Evolutionary conservation across 768 basidiomycete species (phyloP), one percentile per base, ranked within the genome.

Genomic region (Russula vinacea): DNA sequence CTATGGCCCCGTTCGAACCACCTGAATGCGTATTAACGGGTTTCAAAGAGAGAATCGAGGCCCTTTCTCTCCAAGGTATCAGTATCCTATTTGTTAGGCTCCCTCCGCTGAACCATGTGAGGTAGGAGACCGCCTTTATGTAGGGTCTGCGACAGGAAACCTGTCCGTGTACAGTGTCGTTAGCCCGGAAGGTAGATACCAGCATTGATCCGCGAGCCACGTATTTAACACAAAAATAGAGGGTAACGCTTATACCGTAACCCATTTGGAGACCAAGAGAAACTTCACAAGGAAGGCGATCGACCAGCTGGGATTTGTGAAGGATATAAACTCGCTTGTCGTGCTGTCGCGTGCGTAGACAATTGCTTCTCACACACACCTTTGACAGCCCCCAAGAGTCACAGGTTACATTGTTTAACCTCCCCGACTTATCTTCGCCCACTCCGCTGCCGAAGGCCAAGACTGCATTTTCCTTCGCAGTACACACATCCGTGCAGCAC

Each of bases 271-370:
- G 70, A 80, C 80, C 35, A 91, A 82, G 83, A 88, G 86, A 70
- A 78, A 75, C 14, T 72, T 93, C 39, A 79, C 84, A 32, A 78
- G 84, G 68, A 84, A 81, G 70, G 79, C 90, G 16, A 89, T 99
- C 49, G 96, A 98, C 60, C 93, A 95, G 71, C 78, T 99, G 3
- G 92, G 88, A 0, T 89, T 87, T 58, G 81, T 98, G 67, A 87
- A 87, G 66, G 90, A 93, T 69, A 82, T 91, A n/a, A 88, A 92
- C 70, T 89, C 91, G 4, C 78, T 99, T 26, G 86, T 92, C 3
- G 79, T 90, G 5, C 81, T 98, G 5, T 90, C 92, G 29, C 95
- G 95, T 93, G 71, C 63, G 81, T 45, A 49, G 39, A 33, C 35
- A 19, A 16, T 44, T 22, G 11, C n/a, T 19, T 9, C 33, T 49